Percentiles rank a stretch among this genome's conserved stretches.
phyloP scores from a whole-genome alignment of 495 filamentous ascomycete genomes.

The Penicillium taxi region DNA sequence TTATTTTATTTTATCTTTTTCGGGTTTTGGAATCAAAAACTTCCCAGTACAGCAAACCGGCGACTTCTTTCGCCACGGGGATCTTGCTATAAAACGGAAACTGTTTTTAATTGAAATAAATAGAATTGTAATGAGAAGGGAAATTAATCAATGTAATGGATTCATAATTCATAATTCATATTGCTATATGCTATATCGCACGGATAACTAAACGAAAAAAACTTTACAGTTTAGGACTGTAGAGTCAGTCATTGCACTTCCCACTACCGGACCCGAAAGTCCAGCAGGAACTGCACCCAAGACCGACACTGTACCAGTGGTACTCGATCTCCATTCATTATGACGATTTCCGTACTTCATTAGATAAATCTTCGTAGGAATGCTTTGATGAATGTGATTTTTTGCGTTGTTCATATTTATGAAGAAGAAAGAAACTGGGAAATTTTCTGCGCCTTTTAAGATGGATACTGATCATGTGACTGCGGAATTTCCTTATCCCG shows the following conservation, averaged over 20 bases:
- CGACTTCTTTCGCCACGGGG: background rate
- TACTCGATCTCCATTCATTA: constrained; percentile 55
- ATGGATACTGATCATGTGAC: constrained; percentile 11
- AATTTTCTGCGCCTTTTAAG: constrained; percentile 10
- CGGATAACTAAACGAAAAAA: background rate
- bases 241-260: constrained; percentile 63
- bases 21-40: too few species aligned
- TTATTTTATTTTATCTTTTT: too few species aligned
- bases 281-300: constrained; percentile 58
- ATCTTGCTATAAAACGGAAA: constrained; percentile 3
- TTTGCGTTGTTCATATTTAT: constrained; percentile 62
- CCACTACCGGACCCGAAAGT: constrained; percentile 41
- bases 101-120: constrained; percentile 7
- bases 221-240: constrained; percentile 31
- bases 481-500: too few species aligned
- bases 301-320: constrained; percentile 44
- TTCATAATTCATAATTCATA: background rate
- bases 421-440: constrained; percentile 35
- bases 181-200: background rate
- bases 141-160: background rate
- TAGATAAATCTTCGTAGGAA: constrained; percentile 49
- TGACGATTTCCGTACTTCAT: constrained; percentile 59
- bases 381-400: constrained; percentile 56
- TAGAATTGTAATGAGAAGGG: constrained; percentile 14
- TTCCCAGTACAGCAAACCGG: too few species aligned